phyloP scores from a whole-genome alignment of 306 rosid species.

The Pyrus pyrifolia region DNA sequence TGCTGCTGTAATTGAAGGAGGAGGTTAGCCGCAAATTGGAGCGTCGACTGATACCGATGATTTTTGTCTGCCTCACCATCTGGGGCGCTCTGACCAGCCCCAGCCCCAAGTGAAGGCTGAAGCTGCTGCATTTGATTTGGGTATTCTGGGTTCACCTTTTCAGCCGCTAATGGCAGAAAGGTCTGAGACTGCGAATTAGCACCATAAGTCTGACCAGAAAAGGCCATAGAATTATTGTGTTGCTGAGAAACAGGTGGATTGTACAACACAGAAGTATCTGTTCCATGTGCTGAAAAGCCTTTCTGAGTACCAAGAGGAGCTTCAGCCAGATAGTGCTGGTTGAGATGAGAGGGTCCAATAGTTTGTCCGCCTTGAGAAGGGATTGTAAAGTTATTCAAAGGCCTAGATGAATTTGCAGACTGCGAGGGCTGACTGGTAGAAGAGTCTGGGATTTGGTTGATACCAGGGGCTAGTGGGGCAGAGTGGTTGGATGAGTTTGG shows the following conservation, averaged over 20 bases:
- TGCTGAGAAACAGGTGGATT: constrained; percentile 53
- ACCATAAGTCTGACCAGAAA: constrained; percentile 48
- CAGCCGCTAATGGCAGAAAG: constrained; percentile 37
- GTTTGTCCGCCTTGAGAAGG: constrained; percentile 57
- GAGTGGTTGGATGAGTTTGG: constrained; percentile 44
- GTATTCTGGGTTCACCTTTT: constrained; percentile 51
- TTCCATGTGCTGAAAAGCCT: constrained; percentile 49
- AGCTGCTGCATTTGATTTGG: constrained; percentile 58
- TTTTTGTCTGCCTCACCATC: constrained; percentile 90
- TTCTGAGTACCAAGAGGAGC: constrained; percentile 43
- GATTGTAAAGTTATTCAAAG: constrained; percentile 33
- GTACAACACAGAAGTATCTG: constrained; percentile 53
- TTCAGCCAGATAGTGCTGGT: constrained; percentile 54
- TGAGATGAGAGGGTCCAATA: constrained; percentile 38
- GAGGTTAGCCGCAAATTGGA: constrained; percentile 96
- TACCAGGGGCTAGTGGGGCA: constrained; percentile 41
- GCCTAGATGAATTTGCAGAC: constrained; percentile 51
- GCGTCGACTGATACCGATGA: constrained; percentile 70
- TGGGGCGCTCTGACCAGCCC: constrained; percentile 51
- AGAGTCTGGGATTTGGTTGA: constrained; percentile 55
- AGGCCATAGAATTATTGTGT: constrained; percentile 36
- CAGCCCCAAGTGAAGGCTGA: constrained; percentile 51
- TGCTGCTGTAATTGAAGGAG: constrained; percentile 89
- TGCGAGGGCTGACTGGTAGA: constrained; percentile 43
- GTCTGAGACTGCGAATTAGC: constrained; percentile 48